Evolutionary conservation across 352 stramenopile species (phyloP).

Genomic region (Phytophthora capsici): DNA sequence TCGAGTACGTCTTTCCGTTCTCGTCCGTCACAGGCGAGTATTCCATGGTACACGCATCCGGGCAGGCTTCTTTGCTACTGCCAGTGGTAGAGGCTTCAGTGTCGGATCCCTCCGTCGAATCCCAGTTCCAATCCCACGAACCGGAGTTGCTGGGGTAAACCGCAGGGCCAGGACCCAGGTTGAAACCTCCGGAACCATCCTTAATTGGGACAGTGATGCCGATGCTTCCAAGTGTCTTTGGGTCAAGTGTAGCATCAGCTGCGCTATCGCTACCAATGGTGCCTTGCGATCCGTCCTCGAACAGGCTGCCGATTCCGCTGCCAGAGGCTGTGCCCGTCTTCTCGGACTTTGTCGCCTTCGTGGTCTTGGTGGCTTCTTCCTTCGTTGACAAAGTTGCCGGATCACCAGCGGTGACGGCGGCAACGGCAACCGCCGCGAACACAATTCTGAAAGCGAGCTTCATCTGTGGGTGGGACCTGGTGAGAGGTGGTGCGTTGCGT

Average conservation of each 20-base stretch:
- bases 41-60: conserved; percentile 24
- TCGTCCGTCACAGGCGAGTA: conserved; percentile 27
- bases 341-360: conserved; percentile 13
- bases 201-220: conserved; percentile 21
- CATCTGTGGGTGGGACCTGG: conserved; percentile 17
- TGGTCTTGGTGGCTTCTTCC: conserved; percentile 28
- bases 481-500: conserved; percentile 10
- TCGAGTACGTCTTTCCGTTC: conserved; percentile 22
- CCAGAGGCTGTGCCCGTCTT: conserved; percentile 16
- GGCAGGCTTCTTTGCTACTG: conserved; percentile 8
- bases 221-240: conserved; percentile 18
- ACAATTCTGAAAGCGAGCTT: conserved; percentile 24
- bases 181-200: conserved; percentile 8
- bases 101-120: conserved; percentile 16
- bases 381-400: conserved; percentile 26
- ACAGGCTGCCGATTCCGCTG: conserved; percentile 20
- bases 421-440: conserved; percentile 21
- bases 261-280: conserved; percentile 13
- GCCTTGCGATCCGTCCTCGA: conserved; percentile 9
- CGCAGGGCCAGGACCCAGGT: conserved; percentile 19
- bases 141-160: conserved; percentile 22
- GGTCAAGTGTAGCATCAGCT: background rate
- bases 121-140: conserved; percentile 24
- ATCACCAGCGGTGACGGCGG: conserved; percentile 10
- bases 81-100: conserved; percentile 4